Percentiles rank a stretch among this genome's conserved stretches.
Evolutionary conservation across 2,329 filamentous ascomycete species (phyloP).

Genomic region (Immersiporthe knoxdaviesiana): DNA sequence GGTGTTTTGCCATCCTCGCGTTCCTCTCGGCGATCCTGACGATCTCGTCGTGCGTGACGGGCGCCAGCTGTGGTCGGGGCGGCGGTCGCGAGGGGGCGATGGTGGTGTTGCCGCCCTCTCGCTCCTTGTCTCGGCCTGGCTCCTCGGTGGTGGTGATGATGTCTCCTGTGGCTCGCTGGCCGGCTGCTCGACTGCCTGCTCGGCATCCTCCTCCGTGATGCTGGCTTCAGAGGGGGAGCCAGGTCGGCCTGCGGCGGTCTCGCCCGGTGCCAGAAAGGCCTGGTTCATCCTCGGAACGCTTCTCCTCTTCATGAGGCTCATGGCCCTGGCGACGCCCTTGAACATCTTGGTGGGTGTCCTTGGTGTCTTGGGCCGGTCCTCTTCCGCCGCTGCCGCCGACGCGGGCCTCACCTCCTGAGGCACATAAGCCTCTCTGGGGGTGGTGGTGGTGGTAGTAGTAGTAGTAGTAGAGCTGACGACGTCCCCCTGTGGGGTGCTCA

Average conservation of each 20-base stretch:
- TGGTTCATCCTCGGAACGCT: conserved; percentile 54
- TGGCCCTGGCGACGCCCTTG: conserved; percentile 52
- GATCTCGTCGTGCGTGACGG: conserved; percentile 54
- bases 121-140: conserved; percentile 30
- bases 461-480: background rate
- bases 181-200: conserved; percentile 25
- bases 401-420: conserved; percentile 30
- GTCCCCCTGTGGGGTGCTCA: conserved; percentile 32
- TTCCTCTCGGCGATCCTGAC: conserved; percentile 49
- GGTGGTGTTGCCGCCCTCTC: conserved; percentile 38
- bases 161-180: conserved; percentile 7
- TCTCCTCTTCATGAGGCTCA: conserved; percentile 59
- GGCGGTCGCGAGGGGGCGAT: conserved; percentile 31
- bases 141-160: conserved; percentile 16
- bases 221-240: conserved; percentile 37
- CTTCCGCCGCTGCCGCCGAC: conserved; percentile 30
- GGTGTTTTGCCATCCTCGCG: conserved; percentile 28
- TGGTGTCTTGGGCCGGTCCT: conserved; percentile 42
- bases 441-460: too few species aligned
- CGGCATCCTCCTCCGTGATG: conserved; percentile 30
- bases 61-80: conserved; percentile 33
- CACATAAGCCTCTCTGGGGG: conserved; percentile 27
- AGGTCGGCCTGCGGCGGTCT: conserved; percentile 41
- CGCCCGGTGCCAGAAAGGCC: conserved; percentile 38
- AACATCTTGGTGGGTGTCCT: conserved; percentile 53